phyloP scores from a whole-genome alignment of 139 green algal species.

The Chlamydomonas incerta region DNA sequence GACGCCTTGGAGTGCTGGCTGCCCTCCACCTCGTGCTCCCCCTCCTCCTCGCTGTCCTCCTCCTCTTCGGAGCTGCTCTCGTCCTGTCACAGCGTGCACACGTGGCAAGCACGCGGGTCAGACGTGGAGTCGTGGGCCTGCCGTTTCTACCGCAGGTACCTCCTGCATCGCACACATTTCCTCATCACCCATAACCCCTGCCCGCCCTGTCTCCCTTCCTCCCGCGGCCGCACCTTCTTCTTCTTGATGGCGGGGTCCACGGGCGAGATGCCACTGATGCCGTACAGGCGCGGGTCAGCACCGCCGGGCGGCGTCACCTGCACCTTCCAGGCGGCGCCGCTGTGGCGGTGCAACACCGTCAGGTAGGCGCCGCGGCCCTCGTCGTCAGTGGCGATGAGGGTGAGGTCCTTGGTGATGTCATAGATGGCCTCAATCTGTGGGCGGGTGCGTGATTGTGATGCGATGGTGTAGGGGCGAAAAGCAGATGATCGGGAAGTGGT shows the following conservation, averaged over 20 bases:
- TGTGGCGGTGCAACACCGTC: constrained; percentile 18
- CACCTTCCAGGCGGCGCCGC: background rate
- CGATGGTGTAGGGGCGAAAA: too few relatives aligned
- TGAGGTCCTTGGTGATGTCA: constrained; percentile 33
- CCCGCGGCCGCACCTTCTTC: background rate
- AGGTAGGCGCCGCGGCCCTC: constrained; percentile 25
- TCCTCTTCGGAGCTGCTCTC: constrained; percentile 27
- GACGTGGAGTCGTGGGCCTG: too few relatives aligned
- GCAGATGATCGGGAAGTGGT: too few relatives aligned
- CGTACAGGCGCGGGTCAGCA: constrained; percentile 2
- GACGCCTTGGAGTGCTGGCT: too few relatives aligned
- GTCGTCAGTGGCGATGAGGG: constrained; percentile 33
- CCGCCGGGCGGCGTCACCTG: background rate
- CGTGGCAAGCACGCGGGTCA: background rate
- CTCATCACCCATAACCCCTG: background rate
- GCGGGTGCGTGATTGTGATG: too few relatives aligned
- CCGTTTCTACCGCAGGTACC: background rate
- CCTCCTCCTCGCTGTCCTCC: constrained; percentile 4
- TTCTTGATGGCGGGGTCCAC: constrained; percentile 15
- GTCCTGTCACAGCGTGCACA: background rate
- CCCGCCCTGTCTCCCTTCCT: background rate
- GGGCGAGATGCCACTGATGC: constrained; percentile 19
- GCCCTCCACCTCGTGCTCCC: background rate
- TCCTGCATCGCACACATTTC: background rate
- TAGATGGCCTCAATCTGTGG: constrained; percentile 15